Base-by-base conservation (phyloP, 805 yeast genomes). In the Lipomyces starkeyi region DNA sequence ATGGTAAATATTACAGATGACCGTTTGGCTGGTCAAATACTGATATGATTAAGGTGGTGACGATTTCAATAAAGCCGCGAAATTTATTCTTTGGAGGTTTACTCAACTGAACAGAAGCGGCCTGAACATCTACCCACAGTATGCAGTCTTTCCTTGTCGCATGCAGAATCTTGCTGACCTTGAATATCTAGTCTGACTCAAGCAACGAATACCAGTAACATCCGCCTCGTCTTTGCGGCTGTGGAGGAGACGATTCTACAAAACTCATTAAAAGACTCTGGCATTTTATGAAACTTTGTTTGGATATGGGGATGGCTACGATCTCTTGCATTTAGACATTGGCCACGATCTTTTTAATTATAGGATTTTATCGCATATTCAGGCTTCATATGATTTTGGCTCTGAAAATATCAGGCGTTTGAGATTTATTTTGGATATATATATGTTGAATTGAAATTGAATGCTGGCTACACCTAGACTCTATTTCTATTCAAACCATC, bases 191-290 rank as follows among this genome's bases (percentile, higher is more conserved):
- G 72, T 58, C 65, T 93, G 29, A 93, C 98, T 2, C 97, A 93
- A 78, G 97, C 97, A 0, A 93, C 97, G 0, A 97, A 93, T 77
- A 93, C 97, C 6, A 87, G 91, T 35, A 93, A 93, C 78, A 92
- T 93, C 70, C 87, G 90, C 75, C 80, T 92, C 74, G 97, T 93
- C 5, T 89, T 91, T 80, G 93, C 92, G 13, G 93, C 94, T 7
- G 91, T 91, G 52, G 88, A 87, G 74, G 95, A 91, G 76, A 89
- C 93, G 2, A 87, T 91, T 59, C 82, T 91, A 76, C 92, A 90
- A 73, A 91, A 90, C 75, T 83, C 90, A 22, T 83, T 91, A 72
- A 87, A 87, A 76, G 94, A 90, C 73, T 87, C 91, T 63, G 95
- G 95, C 37, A 83, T 91, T 58, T 80, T 90, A 70, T 87, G 78